These are phyloP conservation scores for Lyophyllum semitale DNA, from an alignment of 768 basidiomycete genomes.

Conservation along the genomic window DNA sequence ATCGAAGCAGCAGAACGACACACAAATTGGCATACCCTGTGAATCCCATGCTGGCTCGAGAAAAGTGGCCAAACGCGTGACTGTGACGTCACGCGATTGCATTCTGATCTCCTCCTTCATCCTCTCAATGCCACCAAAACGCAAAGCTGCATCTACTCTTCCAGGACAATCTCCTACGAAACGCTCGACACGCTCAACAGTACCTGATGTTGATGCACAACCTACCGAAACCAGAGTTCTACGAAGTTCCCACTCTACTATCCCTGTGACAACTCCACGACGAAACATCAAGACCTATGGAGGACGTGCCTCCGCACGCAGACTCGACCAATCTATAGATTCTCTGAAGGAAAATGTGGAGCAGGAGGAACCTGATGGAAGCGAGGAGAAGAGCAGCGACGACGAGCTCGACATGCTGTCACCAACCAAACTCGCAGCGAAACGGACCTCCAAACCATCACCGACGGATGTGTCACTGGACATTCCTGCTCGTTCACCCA, in stretches of 20 bases:
- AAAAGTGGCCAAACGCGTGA: constrained; percentile 7
- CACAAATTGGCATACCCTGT: constrained; percentile 48
- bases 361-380: background rate
- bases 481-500: background rate
- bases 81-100: constrained; percentile 20
- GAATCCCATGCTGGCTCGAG: constrained; percentile 50
- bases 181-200: constrained; percentile 30
- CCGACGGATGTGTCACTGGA: background rate
- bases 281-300: constrained; percentile 12
- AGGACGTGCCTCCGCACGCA: background rate
- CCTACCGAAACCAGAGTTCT: background rate
- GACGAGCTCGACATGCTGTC: constrained; percentile 27
- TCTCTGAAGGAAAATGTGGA: constrained; percentile 10
- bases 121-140: constrained; percentile 42
- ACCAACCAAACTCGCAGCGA: constrained; percentile 10
- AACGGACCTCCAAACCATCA: background rate
- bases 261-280: constrained; percentile 6
- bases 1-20: constrained; percentile 1
- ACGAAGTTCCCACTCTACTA: constrained; percentile 4
- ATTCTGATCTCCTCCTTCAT: constrained; percentile 11
- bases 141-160: constrained; percentile 36
- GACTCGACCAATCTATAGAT: background rate
- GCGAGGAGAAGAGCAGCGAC: constrained; percentile 13
- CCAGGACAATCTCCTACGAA: constrained; percentile 29
- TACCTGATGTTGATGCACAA: background rate